A percentile compares a stretch with the other conserved stretches of the same genome.
Conservation (phyloP, 495 filamentous ascomycete genomes). For the Acidomyces sp. region DNA sequence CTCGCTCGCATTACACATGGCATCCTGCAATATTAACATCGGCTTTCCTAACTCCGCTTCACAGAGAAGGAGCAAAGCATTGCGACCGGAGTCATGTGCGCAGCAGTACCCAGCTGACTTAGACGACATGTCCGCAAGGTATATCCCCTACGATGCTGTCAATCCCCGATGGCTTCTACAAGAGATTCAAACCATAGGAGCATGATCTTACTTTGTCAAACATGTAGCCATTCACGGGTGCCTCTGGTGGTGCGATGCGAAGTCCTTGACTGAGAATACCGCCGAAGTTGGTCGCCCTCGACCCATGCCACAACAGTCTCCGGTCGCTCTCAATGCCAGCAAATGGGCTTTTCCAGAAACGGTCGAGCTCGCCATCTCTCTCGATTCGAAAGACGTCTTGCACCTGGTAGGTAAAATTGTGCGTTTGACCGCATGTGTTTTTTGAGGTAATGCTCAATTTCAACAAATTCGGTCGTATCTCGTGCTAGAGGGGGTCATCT, state of each 20-base stretch:
- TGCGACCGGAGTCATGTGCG: constrained; percentile 32
- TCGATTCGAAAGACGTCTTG: constrained; percentile 73
- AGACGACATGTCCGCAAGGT: constrained; percentile 69
- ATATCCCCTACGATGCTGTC: too few species aligned
- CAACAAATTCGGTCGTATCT: constrained; percentile 46
- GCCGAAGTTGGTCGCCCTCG: constrained; percentile 64
- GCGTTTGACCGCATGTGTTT: constrained; percentile 48
- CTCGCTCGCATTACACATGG: constrained; percentile 48
- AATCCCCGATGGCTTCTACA: too few species aligned
- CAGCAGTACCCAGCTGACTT: constrained; percentile 72
- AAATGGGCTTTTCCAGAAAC: constrained; percentile 46
- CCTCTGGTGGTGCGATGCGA: constrained; percentile 75
- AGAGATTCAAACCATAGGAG: too few species aligned
- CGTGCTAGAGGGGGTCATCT: constrained; percentile 58
- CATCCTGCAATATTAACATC: constrained; percentile 42
- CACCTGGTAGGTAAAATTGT: constrained; percentile 39
- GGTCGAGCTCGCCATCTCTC: constrained; percentile 54
- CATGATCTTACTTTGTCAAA: too few species aligned
- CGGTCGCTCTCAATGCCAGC: constrained; percentile 41
- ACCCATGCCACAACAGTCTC: constrained; percentile 76
- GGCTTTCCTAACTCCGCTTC: constrained; percentile 68
- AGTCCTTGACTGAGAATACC: constrained; percentile 77
- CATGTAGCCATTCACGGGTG: constrained; percentile 52
- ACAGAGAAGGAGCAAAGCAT: constrained; percentile 55
- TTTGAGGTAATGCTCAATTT: constrained; percentile 53